phyloP scores from a whole-genome alignment of 148 eudicot species.

The Polygonum aviculare region DNA sequence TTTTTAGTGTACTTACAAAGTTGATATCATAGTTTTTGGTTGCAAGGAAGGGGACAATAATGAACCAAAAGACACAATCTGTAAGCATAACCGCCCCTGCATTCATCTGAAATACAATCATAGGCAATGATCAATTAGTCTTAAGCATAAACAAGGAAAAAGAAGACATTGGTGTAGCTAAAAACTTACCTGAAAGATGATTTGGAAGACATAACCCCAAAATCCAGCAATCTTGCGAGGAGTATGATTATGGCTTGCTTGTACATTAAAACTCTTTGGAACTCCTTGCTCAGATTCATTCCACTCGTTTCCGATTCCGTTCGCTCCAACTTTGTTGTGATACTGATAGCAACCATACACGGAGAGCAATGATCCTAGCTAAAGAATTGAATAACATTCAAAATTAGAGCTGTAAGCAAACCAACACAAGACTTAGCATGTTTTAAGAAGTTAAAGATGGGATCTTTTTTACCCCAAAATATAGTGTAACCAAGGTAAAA shows the following conservation, averaged over 20 bases:
- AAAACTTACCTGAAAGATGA: constrained; percentile 63
- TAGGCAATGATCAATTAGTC: background rate
- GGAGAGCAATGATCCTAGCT: constrained; percentile 76
- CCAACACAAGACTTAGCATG: background rate
- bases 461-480: constrained; percentile 66
- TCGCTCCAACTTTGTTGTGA: constrained; percentile 34
- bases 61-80: constrained; percentile 78
- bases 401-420: background rate
- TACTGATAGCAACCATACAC: constrained; percentile 64
- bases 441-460: background rate
- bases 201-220: constrained; percentile 67
- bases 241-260: constrained; percentile 15
- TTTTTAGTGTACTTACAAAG: constrained; percentile 43
- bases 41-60: constrained; percentile 63
- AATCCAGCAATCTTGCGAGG: constrained; percentile 52
- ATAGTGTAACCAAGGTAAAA: constrained; percentile 63
- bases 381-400: constrained; percentile 2
- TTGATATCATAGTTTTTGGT: constrained; percentile 53
- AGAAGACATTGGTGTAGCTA: background rate
- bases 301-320: constrained; percentile 26
- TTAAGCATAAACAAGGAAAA: background rate
- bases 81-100: constrained; percentile 94
- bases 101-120: constrained; percentile 42
- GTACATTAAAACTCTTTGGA: constrained; percentile 16
- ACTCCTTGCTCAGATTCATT: constrained; percentile 45